Base-by-base conservation (phyloP, 345 rosid genomes). In the Hypericum perforatum region DNA sequence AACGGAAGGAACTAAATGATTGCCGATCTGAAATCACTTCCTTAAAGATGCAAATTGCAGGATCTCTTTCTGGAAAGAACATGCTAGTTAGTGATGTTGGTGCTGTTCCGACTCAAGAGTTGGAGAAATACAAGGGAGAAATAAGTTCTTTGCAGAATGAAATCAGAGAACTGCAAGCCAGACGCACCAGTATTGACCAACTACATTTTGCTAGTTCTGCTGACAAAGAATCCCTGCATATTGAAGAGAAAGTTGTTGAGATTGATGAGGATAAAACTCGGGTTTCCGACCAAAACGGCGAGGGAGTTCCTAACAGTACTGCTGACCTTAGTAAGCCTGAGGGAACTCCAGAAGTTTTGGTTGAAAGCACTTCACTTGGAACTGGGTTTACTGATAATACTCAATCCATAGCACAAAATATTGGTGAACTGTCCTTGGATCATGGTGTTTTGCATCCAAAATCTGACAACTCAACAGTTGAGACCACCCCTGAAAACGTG, bases 11-110 rank as follows among this genome's bases (percentile, higher is more conserved):
- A 64, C 84, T 87, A 59, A 87, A 81, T 75, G 94, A 81, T 56
- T 85, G 88, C 73, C 82, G 90, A 63, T 85, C 90, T 65, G 98
- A 91, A 76, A 85, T 91, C 53, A 85, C 96, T 51, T 68, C 95
- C 71, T 76, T 87, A 62, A 91, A 87, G 76, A 80, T 87, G 96
- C 89, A 81, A 54, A 77, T 91, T 12, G 98, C 85, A 72, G 90
- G 94, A 67, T 81, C 73, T 67, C 78, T 64, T 67, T 76, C 82
- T 60, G 77, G 68, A 43, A 74, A 57, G 68, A 74, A 65, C 69
- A 37, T 60, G 45, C 67, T 70, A 49, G 63, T 66, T 52, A 67
- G 47, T 70, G 81, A 83, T 70, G 66, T 65, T 40, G 75, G 71
- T 57, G 63, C 57, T 68, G 70, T 61, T 66, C 85, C 75, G 62